These are phyloP conservation scores for Gentiana straminea DNA, from an alignment of 257 asterid species.

Conservation along the genomic window DNA sequence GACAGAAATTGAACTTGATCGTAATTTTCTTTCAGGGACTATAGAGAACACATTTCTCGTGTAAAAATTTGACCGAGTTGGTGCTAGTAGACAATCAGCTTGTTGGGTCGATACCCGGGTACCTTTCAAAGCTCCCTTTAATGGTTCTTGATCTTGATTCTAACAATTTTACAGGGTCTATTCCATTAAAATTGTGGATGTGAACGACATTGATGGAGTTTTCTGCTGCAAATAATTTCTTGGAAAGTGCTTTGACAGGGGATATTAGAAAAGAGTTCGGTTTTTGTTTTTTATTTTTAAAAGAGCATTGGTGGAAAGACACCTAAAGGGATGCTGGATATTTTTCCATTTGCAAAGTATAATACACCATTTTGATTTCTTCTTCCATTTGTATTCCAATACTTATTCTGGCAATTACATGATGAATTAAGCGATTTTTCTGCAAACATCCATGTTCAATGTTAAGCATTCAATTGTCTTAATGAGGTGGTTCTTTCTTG, in stretches of 20 bases:
- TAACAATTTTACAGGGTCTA: conserved; percentile 57
- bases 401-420: too few relatives aligned
- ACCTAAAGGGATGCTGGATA: too few relatives aligned
- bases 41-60: conserved; percentile 47
- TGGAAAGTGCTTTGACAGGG: conserved; percentile 46
- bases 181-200: conserved; percentile 55
- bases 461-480: too few relatives aligned
- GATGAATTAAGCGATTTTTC: too few relatives aligned
- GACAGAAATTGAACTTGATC: conserved; percentile 40
- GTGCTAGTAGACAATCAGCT: conserved; percentile 43
- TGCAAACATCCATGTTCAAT: too few relatives aligned
- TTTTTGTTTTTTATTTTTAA: too few relatives aligned
- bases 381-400: too few relatives aligned
- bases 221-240: conserved; percentile 53
- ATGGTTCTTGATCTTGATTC: conserved; percentile 72
- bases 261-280: too few relatives aligned
- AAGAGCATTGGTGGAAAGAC: too few relatives aligned
- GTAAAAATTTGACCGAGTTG: conserved; percentile 56
- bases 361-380: too few relatives aligned
- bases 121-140: conserved; percentile 53
- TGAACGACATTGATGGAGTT: conserved; percentile 47
- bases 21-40: conserved; percentile 49
- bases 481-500: too few relatives aligned
- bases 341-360: too few relatives aligned
- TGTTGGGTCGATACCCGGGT: conserved; percentile 52